Evolutionary conservation across 208 protist genomes (phyloP), one percentile per base, ranked within the genome.

Genomic region (Trypanosoma cruzi): DNA sequence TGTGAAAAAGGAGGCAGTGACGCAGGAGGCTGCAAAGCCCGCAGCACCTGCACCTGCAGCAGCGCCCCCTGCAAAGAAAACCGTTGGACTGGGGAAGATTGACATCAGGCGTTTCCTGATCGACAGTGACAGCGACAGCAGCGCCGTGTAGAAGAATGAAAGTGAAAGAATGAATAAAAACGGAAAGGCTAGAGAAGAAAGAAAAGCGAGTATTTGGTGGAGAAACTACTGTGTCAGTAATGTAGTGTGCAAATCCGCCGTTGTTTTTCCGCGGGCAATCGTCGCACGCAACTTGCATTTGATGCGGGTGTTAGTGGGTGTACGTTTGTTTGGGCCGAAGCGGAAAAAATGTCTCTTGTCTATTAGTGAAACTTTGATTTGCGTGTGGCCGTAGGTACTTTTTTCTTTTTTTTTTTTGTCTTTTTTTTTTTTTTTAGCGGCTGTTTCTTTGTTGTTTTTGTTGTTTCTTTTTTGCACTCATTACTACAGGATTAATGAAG

Each of bases 91-190:
- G 55, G 26, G 31, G 42, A 59, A 46, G 7, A 10, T 57, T 22
- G 57, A 64, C 18, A 59, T 90, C 28, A 71, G 73, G 49, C 64
- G 68, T 20, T 84, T 90, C 52, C 8, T 87, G n/a, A 87, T 90
- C 29, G 84, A 93, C 79, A 84, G 79, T 29, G 84, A 90, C 72
- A 85, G 72, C 54, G 79, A 90, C 61, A 88, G 77, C 64, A 70
- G 10, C 36, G 36, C 36, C 36, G 10, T 10, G 4, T 40, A 40
- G 36, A 40, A 4, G 10, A 40, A 10, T 13, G 36, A 40, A 10
- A 40, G 36, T 13, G 36, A 40, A 49, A n/a, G n/a, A n/a, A n/a
- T n/a, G 11, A 49, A 49, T 20, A 14, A 22, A 49, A 20, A 49
- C 4, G 44, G 4, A 49, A 49, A 49, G 20, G 44, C 11, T 22